Percentiles rank a stretch among this genome's conserved stretches.
Conservation (phyloP, 352 stramenopile genomes). For the Stramenopiles sp. region DNA sequence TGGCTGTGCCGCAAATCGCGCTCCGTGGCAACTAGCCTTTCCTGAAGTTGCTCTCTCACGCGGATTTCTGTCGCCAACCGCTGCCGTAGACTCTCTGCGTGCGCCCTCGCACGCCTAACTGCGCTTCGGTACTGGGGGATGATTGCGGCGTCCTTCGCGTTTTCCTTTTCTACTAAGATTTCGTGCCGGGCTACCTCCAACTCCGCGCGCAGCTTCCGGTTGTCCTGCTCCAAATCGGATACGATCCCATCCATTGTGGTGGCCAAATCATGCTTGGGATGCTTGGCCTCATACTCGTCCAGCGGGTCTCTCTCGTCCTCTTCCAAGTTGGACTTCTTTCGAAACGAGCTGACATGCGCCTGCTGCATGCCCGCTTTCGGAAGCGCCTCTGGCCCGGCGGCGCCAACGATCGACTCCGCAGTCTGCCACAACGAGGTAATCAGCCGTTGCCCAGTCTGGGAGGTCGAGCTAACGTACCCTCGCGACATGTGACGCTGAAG, state of each 20-base stretch:
- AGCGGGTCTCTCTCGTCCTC: background rate
- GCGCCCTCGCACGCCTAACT: background rate
- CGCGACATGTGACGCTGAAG: background rate
- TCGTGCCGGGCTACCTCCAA: background rate
- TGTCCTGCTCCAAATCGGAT: constrained; percentile 3
- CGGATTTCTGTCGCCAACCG: background rate
- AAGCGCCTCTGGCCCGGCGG: background rate
- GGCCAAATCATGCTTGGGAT: background rate
- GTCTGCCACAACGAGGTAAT: constrained; percentile 9
- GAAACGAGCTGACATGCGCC: background rate
- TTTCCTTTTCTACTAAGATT: background rate
- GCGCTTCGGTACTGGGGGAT: constrained; percentile 1
- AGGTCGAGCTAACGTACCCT: background rate
- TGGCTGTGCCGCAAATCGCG: background rate
- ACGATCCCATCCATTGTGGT: constrained; percentile 6
- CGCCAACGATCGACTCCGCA: background rate
- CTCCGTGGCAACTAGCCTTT: background rate
- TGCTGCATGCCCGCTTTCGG: constrained; percentile 5
- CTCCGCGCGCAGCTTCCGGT: background rate
- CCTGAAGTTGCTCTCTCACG: background rate
- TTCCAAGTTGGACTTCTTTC: background rate
- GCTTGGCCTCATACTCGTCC: background rate
- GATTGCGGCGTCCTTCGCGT: background rate
- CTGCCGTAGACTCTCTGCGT: constrained; percentile 5
- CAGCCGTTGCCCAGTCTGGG: background rate